Base-by-base conservation (phyloP, 805 yeast species). In the Pichia occidentalis region DNA sequence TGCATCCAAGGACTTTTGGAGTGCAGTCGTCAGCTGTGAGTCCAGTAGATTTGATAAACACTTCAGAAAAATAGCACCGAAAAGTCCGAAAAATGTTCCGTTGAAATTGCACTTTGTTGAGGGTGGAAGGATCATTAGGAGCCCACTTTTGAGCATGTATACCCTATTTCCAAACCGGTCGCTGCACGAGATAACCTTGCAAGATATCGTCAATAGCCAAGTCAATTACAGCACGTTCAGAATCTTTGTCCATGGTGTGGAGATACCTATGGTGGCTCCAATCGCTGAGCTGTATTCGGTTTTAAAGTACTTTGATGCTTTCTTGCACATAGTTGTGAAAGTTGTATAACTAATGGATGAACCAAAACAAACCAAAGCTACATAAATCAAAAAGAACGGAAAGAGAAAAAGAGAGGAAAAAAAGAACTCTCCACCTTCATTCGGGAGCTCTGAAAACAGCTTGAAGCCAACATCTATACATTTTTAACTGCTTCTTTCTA, bases 401-500 rank as follows among this genome's bases (percentile, higher is more conserved):
- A n/a, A n/a, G n/a, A n/a, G n/a, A n/a, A n/a, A n/a, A n/a, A n/a
- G n/a, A n/a, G n/a, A n/a, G n/a, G n/a, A n/a, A n/a, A n/a, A n/a
- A n/a, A n/a, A n/a, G n/a, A n/a, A n/a, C 27, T 24, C 12, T 24
- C 4, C 7, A 24, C 14, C n/a, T 24, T 24, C 5, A 19, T 16
- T 14, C 11, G 9, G 37, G 37, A 24, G 54, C 63, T 37, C 65
- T 71, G 57, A 90, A 90, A 19, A 85, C 87, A 1, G 92, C 97
- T 63, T 92, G 98, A 40, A 92, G 64, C 98, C 98, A 92, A 42
- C 87, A 85, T 53, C 98, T 70, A 58, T 85, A 92, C 98, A 92
- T 92, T 62, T 92, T 92, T 47, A 92, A 64, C 59, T 83, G 83
- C 56, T 90, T 80, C 63, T 90, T 88, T 53, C 98, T 71, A 59